Conservation (phyloP, 306 rosid genomes). For the Ormosia emarginata region DNA sequence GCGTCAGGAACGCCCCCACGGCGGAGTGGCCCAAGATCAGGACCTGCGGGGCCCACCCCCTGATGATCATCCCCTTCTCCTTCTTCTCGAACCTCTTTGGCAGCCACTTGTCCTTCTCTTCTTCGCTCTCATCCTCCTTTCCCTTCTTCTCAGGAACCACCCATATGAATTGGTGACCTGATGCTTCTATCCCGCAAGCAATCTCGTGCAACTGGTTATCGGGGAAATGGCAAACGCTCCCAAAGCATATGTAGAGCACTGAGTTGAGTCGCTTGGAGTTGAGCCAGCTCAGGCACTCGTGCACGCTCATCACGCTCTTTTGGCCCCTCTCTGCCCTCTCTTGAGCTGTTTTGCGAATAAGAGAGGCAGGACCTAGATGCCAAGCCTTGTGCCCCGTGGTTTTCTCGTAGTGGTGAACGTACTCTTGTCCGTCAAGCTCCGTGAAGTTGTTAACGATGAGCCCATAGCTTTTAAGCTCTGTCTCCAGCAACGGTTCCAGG, state of each 20-base stretch:
- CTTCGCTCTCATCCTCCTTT: conserved; percentile 6
- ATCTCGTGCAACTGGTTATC: conserved; percentile 30
- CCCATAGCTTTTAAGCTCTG: conserved; percentile 26
- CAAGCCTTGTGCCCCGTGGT: background rate
- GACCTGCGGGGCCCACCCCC: too few relatives aligned
- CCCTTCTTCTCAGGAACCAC: conserved; percentile 35
- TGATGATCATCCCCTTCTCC: too few relatives aligned
- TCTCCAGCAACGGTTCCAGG: background rate
- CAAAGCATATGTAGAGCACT: conserved; percentile 32
- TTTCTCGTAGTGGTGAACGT: background rate
- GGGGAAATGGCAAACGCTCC: conserved; percentile 7
- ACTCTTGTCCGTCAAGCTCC: conserved; percentile 24
- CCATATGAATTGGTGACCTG: conserved; percentile 23
- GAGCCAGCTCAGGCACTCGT: conserved; percentile 27
- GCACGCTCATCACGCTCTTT: conserved; percentile 1
- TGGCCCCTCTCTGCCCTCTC: conserved; percentile 25
- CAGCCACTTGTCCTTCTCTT: too few relatives aligned
- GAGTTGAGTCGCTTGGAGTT: conserved; percentile 14
- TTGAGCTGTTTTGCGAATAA: background rate
- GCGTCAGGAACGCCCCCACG: too few relatives aligned
- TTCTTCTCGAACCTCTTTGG: too few relatives aligned
- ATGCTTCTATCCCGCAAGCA: conserved; percentile 20
- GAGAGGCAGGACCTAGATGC: conserved; percentile 39
- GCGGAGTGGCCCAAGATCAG: too few relatives aligned
- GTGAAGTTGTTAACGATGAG: conserved; percentile 21